Evolutionary conservation across 768 basidiomycete genomes (phyloP).

Genomic region (Dioszegia crocea): DNA sequence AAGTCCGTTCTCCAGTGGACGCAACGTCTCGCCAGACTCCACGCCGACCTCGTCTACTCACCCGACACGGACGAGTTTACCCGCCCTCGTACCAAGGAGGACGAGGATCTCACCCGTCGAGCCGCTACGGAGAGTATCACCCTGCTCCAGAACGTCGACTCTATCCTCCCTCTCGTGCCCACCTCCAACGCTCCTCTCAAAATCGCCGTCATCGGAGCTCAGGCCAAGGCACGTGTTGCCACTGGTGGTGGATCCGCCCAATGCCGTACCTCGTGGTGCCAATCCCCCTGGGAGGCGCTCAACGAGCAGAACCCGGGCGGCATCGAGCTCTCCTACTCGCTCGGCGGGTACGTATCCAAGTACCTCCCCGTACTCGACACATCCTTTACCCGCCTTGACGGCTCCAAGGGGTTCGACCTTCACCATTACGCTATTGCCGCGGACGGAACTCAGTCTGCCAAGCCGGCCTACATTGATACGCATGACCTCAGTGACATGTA

Average conservation of each 20-base stretch:
- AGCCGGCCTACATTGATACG: no score
- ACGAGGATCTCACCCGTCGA: conserved; percentile 26
- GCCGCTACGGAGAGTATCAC: conserved; percentile 66
- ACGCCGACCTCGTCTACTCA: conserved; percentile 63
- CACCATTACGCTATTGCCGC: no score
- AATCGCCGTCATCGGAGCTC: conserved; percentile 63
- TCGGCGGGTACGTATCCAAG: conserved; percentile 61
- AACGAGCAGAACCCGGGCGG: conserved; percentile 54
- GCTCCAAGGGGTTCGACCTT: no score
- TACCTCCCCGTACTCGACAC: conserved; percentile 66
- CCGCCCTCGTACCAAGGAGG: neutral
- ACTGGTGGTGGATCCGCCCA: conserved; percentile 69
- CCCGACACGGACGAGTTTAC: neutral
- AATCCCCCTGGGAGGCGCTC: conserved; percentile 63
- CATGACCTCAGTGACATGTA: no score
- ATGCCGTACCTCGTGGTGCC: conserved; percentile 63
- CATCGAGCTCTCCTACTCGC: conserved; percentile 56
- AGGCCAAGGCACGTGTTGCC: conserved; percentile 35
- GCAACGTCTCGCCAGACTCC: conserved; percentile 61
- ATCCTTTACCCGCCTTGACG: no score
- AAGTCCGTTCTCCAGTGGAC: conserved; percentile 61
- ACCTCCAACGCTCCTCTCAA: conserved; percentile 33
- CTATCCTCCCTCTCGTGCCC: conserved; percentile 56
- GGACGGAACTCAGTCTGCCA: no score
- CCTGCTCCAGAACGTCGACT: conserved; percentile 65